A percentile compares a stretch with the other conserved stretches of the same genome.
phyloP scores from a whole-genome alignment of 2,329 filamentous ascomycete species.

The Pseudovirgaria hyperparasitica region DNA sequence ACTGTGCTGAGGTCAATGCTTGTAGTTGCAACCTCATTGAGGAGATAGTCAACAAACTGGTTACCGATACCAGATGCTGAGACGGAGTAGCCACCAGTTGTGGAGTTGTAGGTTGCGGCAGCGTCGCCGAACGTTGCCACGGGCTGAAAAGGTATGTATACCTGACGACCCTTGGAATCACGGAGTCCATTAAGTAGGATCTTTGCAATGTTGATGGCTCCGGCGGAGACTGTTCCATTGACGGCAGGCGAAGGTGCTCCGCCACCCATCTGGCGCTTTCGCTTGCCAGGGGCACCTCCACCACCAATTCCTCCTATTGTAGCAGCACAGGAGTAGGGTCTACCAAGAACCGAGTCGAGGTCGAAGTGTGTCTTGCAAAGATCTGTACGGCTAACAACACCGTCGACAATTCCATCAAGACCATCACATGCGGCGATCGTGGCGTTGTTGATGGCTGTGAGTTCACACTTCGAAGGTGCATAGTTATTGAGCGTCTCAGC shows the following conservation, averaged over 20 bases:
- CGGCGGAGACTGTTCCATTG: constrained; percentile 19
- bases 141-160: constrained; percentile 28
- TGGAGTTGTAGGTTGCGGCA: constrained; percentile 21
- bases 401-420: constrained; percentile 42
- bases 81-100: constrained; percentile 19
- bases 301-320: constrained; percentile 10
- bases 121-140: constrained; percentile 21
- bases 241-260: constrained; percentile 13
- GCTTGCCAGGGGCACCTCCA: constrained; percentile 4
- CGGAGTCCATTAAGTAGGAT: constrained; percentile 24
- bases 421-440: constrained; percentile 43
- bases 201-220: constrained; percentile 15
- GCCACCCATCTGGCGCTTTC: constrained; percentile 1
- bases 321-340: constrained; percentile 31
- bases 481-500: constrained; percentile 29
- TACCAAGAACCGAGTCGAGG: constrained; percentile 33
- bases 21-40: constrained; percentile 27
- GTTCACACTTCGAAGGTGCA: constrained; percentile 31
- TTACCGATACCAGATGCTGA: constrained; percentile 20
- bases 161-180: constrained; percentile 25
- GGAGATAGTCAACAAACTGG: constrained; percentile 30
- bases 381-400: constrained; percentile 38
- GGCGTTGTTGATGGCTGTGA: constrained; percentile 39
- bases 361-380: constrained; percentile 36
- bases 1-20: constrained; percentile 25